Conservation (phyloP, 2,329 filamentous ascomycete species). For the Clonostachys solani region DNA sequence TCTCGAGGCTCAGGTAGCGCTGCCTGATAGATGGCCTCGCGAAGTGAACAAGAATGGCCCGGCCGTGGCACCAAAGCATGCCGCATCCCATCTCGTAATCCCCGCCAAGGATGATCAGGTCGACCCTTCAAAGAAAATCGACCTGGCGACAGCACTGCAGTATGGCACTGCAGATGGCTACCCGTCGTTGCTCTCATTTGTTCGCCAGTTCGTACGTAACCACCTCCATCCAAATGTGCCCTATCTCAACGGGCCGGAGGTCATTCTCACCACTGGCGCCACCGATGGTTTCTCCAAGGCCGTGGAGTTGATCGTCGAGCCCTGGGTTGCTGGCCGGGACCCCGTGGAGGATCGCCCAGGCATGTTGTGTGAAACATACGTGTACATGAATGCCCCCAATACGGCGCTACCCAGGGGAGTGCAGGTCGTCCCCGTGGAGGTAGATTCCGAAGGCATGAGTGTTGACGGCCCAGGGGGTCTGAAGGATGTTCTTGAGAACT, state of each 20-base stretch:
- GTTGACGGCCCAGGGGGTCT: conserved; percentile 69
- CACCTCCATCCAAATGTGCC: conserved; percentile 78
- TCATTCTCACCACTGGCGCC: conserved; percentile 74
- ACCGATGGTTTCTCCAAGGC: conserved; percentile 84
- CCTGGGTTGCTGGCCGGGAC: conserved; percentile 68
- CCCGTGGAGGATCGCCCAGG: conserved; percentile 68
- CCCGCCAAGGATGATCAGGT: conserved; percentile 60
- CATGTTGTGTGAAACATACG: conserved; percentile 74
- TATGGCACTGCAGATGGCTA: conserved; percentile 84
- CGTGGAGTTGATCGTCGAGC: conserved; percentile 69
- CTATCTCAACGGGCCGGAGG: conserved; percentile 71
- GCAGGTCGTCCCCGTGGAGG: conserved; percentile 67
- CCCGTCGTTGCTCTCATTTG: conserved; percentile 70
- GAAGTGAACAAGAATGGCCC: conserved; percentile 58
- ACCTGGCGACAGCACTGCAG: conserved; percentile 77
- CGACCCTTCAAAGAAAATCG: conserved; percentile 67
- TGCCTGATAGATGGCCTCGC: conserved; percentile 69
- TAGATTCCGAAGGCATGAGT: conserved; percentile 79
- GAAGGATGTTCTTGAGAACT: conserved; percentile 74
- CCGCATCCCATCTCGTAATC: conserved; percentile 57
- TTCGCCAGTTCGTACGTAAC: conserved; percentile 73
- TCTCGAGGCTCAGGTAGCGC: conserved; percentile 75
- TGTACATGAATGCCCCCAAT: conserved; percentile 74
- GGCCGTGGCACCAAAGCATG: conserved; percentile 11
- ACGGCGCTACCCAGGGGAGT: conserved; percentile 64